These are phyloP conservation scores for Nigrospora sphaerica DNA, from an alignment of 2,329 filamentous ascomycete genomes.

Conservation along the genomic window DNA sequence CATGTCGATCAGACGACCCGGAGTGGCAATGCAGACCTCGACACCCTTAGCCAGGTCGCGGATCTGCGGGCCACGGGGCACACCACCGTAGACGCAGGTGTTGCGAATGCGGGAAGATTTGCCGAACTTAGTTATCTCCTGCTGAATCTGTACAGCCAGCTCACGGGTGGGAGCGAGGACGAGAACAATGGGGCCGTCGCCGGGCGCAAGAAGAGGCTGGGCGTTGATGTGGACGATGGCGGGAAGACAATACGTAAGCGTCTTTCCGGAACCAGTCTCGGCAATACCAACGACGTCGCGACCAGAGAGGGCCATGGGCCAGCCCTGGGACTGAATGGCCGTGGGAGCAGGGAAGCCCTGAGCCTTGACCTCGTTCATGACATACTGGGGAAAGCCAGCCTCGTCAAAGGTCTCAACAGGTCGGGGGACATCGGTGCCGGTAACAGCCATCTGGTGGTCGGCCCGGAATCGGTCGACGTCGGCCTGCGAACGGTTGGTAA, in stretches of 20 bases:
- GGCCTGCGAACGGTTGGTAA: slow-evolving; percentile 63
- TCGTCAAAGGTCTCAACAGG: slow-evolving; percentile 97
- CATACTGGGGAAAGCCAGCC: slow-evolving; percentile 92
- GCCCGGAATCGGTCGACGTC: slow-evolving; percentile 87
- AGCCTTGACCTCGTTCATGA: slow-evolving; percentile 97
- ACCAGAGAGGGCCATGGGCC: slow-evolving; percentile 98
- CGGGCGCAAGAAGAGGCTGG: slow-evolving; percentile 88
- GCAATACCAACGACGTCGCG: slow-evolving; percentile 98
- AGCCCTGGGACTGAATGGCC: slow-evolving; percentile 95
- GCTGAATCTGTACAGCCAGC: slow-evolving; percentile 95
- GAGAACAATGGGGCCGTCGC: slow-evolving; percentile 93
- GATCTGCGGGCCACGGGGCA: slow-evolving; percentile 95
- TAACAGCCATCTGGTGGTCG: slow-evolving; percentile 76
- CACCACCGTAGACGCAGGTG: slow-evolving; percentile 98
- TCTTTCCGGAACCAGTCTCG: slow-evolving; percentile 99
- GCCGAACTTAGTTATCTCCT: slow-evolving; percentile 97
- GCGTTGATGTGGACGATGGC: slow-evolving; percentile 99
- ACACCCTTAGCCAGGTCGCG: slow-evolving; percentile 91
- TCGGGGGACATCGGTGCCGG: slow-evolving; percentile 76
- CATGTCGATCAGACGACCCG: slow-evolving; percentile 97
- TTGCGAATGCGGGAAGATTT: slow-evolving; percentile 97
- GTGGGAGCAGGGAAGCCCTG: slow-evolving; percentile 93
- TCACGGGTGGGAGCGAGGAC: slow-evolving; percentile 96
- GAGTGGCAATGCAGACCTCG: slow-evolving; percentile 97
- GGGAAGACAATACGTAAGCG: slow-evolving; percentile 93